These are phyloP conservation scores for Pseudevernia furfuracea DNA, from an alignment of 495 filamentous ascomycete species.

Conservation along the genomic window DNA sequence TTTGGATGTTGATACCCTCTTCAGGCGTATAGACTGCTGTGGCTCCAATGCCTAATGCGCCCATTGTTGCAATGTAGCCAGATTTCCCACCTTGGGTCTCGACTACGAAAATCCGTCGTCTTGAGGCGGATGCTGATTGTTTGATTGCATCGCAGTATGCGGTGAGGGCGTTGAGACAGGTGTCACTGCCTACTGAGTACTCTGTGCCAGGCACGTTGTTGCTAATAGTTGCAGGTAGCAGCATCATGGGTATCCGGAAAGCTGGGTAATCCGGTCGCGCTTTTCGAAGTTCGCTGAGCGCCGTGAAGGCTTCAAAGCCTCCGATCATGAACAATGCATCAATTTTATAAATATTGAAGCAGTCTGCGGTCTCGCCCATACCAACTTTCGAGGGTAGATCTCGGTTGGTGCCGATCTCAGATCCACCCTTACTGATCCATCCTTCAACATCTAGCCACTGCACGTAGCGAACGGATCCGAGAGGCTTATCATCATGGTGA, in stretches of 20 bases:
- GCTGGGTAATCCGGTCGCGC: conserved; percentile 69
- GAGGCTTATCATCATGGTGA: conserved; percentile 74
- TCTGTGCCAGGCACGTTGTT: conserved; percentile 99
- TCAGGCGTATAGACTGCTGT: conserved; percentile 97
- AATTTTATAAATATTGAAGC: conserved; percentile 79
- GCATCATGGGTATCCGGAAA: conserved; percentile 86
- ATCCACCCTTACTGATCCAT: conserved; percentile 95
- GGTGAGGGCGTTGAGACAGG: conserved; percentile 93
- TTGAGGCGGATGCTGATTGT: conserved; percentile 87
- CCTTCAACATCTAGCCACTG: conserved; percentile 88
- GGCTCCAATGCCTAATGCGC: conserved; percentile 81
- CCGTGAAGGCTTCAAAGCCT: conserved; percentile 95
- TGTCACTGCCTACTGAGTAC: conserved; percentile 94
- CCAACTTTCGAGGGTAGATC: conserved; percentile 78
- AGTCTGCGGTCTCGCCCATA: conserved; percentile 71
- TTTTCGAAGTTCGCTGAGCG: conserved; percentile 75
- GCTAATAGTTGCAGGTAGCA: conserved; percentile 92
- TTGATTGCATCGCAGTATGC: conserved; percentile 95
- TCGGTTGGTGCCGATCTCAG: conserved; percentile 96
- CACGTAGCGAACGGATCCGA: conserved; percentile 75
- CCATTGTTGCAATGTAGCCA: conserved; percentile 88
- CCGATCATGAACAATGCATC: conserved; percentile 89
- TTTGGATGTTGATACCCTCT: conserved; percentile 88
- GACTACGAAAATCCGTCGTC: conserved; percentile 91
- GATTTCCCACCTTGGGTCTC: conserved; percentile 94